Percentiles rank a stretch among this genome's conserved stretches.
Conservation (phyloP, 495 filamentous ascomycete genomes). For the Podospora fimiseda region DNA sequence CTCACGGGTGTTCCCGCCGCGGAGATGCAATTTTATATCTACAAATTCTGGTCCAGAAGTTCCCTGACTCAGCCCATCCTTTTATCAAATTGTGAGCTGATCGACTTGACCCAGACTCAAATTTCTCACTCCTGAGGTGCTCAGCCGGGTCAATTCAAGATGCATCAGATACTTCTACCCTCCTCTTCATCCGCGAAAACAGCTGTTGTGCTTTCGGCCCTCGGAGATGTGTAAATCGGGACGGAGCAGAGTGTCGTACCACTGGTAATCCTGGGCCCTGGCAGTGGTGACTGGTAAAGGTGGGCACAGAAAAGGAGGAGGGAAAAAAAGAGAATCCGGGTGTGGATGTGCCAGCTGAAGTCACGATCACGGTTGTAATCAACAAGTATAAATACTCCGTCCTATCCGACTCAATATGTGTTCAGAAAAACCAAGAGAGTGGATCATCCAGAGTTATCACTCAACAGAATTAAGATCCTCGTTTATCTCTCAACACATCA, state of each 20-base stretch:
- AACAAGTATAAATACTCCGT: conserved; percentile 9
- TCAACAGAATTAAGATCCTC: too few relatives aligned
- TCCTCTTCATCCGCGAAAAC: not conserved
- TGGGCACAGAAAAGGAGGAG: conserved; percentile 1
- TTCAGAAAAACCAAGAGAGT: not conserved
- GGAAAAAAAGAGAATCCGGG: too few relatives aligned
- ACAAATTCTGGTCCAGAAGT: not conserved
- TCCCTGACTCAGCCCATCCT: conserved; percentile 11
- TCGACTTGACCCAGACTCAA: not conserved
- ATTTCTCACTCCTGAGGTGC: conserved; percentile 2
- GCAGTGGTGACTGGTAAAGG: conserved; percentile 1
- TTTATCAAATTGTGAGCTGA: conserved; percentile 24
- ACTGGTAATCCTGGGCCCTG: conserved; percentile 2
- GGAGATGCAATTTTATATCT: conserved; percentile 14
- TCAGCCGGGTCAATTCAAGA: not conserved
- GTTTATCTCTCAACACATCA: too few relatives aligned
- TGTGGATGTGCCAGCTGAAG: too few relatives aligned
- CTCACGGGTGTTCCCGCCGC: conserved; percentile 22
- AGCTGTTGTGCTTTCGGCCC: conserved; percentile 1
- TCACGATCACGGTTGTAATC: too few relatives aligned
- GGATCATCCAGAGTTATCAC: not conserved
- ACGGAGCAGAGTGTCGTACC: conserved; percentile 12
- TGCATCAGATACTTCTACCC: not conserved
- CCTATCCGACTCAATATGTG: not conserved
- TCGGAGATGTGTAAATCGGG: conserved; percentile 16